phyloP scores from a whole-genome alignment of 2,329 filamentous ascomycete genomes.

The Cladorrhinum sp. region DNA sequence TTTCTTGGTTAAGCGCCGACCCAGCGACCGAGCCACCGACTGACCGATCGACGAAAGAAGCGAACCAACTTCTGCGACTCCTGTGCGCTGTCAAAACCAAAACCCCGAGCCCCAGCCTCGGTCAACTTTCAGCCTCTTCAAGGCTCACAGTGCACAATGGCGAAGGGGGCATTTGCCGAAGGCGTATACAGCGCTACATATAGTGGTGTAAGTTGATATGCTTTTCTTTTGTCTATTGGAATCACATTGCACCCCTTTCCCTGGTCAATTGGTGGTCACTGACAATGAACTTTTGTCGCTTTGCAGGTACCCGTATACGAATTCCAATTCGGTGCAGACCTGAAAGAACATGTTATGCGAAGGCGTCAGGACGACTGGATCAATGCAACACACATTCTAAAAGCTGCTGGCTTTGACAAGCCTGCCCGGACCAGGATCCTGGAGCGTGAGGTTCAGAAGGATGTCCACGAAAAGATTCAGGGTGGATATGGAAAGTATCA shows the following conservation, averaged over 20 bases:
- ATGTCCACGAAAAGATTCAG: constrained; percentile 95
- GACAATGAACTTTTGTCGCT: constrained; percentile 12
- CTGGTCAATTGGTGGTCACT: constrained; percentile 8
- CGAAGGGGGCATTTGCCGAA: constrained; percentile 41
- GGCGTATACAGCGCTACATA: constrained; percentile 68
- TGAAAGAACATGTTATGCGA: constrained; percentile 90
- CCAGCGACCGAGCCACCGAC: neutral
- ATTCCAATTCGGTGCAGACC: constrained; percentile 76
- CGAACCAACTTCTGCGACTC: neutral
- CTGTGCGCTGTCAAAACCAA: neutral
- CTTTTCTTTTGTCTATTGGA: constrained; percentile 2
- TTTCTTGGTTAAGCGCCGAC: neutral
- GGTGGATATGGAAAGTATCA: constrained; percentile 99
- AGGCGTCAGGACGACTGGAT: constrained; percentile 93
- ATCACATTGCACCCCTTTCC: constrained; percentile 7
- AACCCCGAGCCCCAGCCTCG: neutral
- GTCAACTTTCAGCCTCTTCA: constrained; percentile 3
- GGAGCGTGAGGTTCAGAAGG: constrained; percentile 95
- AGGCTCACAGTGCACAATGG: constrained; percentile 39
- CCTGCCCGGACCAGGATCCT: constrained; percentile 91
- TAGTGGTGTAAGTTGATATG: constrained; percentile 57
- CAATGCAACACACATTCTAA: constrained; percentile 98
- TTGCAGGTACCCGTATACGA: constrained; percentile 89
- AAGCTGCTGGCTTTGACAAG: constrained; percentile 96
- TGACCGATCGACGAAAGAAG: too few relatives aligned